Evolutionary conservation across 352 stramenopile species (phyloP).

Genomic region (Phytopythium sindhum): DNA sequence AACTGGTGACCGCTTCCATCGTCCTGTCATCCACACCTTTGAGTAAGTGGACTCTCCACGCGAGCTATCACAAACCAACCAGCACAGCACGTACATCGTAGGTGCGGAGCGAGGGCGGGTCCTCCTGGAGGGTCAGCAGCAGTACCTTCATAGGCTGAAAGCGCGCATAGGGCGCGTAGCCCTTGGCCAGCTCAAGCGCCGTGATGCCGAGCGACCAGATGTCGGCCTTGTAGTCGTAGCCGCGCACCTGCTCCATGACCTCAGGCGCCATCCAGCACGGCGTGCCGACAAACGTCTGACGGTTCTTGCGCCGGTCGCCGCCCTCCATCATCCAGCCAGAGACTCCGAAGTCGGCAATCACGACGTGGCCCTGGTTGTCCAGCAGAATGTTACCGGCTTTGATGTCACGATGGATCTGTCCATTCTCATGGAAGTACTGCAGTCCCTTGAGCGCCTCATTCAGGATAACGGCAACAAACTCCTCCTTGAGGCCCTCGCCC

Average conservation of each 20-base stretch:
- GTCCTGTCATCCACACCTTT: conserved; percentile 37
- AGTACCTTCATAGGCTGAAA: conserved; percentile 99
- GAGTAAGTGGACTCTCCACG: not conserved
- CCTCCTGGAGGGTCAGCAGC: conserved; percentile 95
- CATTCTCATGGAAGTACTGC: conserved; percentile 99
- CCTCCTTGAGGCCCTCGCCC: conserved; percentile 90
- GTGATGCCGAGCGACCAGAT: conserved; percentile 99
- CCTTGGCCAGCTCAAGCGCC: conserved; percentile 97
- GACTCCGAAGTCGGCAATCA: conserved; percentile 99
- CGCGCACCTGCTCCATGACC: conserved; percentile 90
- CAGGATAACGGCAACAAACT: conserved; percentile 97
- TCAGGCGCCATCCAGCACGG: conserved; percentile 96
- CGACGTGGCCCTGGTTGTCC: conserved; percentile 91
- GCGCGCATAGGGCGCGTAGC: conserved; percentile 97
- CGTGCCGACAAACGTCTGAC: conserved; percentile 98
- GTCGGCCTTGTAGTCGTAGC: conserved; percentile 96
- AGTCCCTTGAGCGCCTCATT: conserved; percentile 96
- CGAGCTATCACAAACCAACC: not conserved
- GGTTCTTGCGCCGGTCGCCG: conserved; percentile 91
- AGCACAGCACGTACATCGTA: conserved; percentile 68
- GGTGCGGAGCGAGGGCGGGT: conserved; percentile 90
- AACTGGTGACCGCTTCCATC: conserved; percentile 83
- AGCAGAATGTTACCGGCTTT: conserved; percentile 98
- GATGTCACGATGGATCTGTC: conserved; percentile 98
- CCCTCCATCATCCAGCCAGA: conserved; percentile 97